Evolutionary conservation across 495 filamentous ascomycete genomes (phyloP), one percentile per base, ranked within the genome.

Genomic region (Neurospora terricola): DNA sequence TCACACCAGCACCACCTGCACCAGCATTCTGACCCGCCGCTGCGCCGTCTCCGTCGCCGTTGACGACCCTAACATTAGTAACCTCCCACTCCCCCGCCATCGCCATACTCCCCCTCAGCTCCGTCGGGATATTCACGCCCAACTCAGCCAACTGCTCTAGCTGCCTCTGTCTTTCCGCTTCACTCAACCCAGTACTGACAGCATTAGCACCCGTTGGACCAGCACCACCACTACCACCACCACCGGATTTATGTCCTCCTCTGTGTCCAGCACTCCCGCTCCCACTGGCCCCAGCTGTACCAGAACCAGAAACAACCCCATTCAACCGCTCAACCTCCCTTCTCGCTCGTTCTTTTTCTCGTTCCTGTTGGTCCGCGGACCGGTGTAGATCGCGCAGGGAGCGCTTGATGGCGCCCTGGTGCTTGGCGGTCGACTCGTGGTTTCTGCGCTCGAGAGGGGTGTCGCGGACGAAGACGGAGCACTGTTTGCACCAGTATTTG

Each of bases 401-500:
- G 42, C 96, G 92, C 83, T 97, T 97, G 71, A 98, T 88, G 75
- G 88, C 90, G 78, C 88, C 87, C 85, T 98, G 96, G 82, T 99
- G 96, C 80, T 92, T 93, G 3, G 83, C 88, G 4, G 94, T 97
- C 27, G 93, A 88, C 80, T 99, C 96, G 80, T 99, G 96, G 81
- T 97, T 94, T 72, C 89, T 84, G 79, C 90, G 91, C 80, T 96
- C 94, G 81, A 98, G 90, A 76, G 91, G 89, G 37, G 95, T 98
- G 84, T 99, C 96, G 78, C 91, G 90, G 74, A 98, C 93, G 84
- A 89, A 98, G 82, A 88, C 89, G 81, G 88, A 89, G 89, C 96
- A 99, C 85, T 96, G 92, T 82, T 98, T 98, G 89, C 96, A 99
- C 93, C 94, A 98, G 84, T 94, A 93, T 80, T 90, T 94, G 12